Evolutionary conservation across 257 asterid genomes (phyloP).

Genomic region (Catharanthus roseus): DNA sequence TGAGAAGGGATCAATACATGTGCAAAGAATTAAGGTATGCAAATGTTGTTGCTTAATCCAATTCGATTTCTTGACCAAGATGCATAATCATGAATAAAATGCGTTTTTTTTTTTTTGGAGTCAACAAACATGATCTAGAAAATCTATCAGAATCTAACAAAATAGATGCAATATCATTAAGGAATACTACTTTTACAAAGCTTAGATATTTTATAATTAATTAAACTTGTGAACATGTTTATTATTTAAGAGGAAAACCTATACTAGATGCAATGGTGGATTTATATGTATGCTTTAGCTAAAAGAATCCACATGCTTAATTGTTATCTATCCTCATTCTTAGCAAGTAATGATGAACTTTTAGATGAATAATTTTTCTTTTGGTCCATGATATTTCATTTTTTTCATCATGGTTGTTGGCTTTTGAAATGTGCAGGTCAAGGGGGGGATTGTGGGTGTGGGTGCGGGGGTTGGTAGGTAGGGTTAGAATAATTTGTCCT

Average conservation of each 20-base stretch:
- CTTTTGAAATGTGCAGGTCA: background rate
- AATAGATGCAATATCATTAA: too few relatives aligned
- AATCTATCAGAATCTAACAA: too few relatives aligned
- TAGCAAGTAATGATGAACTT: background rate
- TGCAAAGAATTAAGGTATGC: too few relatives aligned
- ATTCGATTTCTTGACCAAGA: too few relatives aligned
- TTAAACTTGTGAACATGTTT: too few relatives aligned
- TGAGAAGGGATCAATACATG: too few relatives aligned
- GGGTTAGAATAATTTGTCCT: background rate
- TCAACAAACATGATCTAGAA: too few relatives aligned
- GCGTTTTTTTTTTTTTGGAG: too few relatives aligned
- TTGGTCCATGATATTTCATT: background rate
- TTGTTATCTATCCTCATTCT: background rate
- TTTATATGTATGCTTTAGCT: background rate
- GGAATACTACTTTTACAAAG: background rate
- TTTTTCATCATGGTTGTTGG: background rate
- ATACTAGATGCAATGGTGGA: background rate
- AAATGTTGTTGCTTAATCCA: too few relatives aligned
- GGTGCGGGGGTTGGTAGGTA: background rate
- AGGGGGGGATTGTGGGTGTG: background rate
- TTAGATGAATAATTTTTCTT: background rate
- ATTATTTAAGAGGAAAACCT: background rate
- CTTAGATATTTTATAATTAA: too few relatives aligned
- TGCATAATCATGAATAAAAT: too few relatives aligned
- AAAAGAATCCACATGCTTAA: background rate